Conservation (phyloP, 306 rosid genomes). For the Medicago truncatula region DNA sequence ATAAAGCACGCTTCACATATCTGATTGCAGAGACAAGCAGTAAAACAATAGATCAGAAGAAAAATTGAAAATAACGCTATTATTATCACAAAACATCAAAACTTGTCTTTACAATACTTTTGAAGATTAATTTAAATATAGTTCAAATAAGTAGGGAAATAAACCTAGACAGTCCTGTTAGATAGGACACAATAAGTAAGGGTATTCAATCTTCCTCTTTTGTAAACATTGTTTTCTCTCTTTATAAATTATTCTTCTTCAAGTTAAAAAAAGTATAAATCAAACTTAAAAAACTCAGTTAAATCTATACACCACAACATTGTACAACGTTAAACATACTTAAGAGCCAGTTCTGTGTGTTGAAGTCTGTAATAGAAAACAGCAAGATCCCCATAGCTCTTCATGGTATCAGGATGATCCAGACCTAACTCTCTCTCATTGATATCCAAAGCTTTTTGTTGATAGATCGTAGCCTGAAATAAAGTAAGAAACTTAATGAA, state of each 20-base stretch:
- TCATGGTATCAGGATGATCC: slow-evolving; percentile 99
- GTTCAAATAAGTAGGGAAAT: slow-evolving; percentile 5
- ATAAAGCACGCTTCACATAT: slow-evolving; percentile 97
- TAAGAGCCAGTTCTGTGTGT: slow-evolving; percentile 96
- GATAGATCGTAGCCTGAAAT: slow-evolving; percentile 94
- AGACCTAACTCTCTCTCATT: slow-evolving; percentile 97
- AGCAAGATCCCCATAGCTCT: slow-evolving; percentile 99
- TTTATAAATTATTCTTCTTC: slow-evolving; percentile 18
- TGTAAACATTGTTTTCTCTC: slow-evolving; percentile 28
- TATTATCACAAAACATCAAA: slow-evolving; percentile 1
- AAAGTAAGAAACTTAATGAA: slow-evolving; percentile 38
- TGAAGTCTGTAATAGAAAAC: slow-evolving; percentile 99
- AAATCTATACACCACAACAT: slow-evolving; percentile 29
- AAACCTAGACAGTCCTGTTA: not conserved
- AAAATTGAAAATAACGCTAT: slow-evolving; percentile 14
- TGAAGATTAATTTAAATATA: slow-evolving; percentile 5
- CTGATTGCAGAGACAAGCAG: slow-evolving; percentile 50
- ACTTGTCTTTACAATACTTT: not conserved
- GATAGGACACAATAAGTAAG: slow-evolving; percentile 2
- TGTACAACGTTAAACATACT: slow-evolving; percentile 63
- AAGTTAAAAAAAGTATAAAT: not conserved
- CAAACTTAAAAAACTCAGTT: slow-evolving; percentile 14
- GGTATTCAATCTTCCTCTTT: slow-evolving; percentile 12
- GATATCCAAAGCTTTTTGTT: slow-evolving; percentile 97
- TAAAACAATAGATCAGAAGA: slow-evolving; percentile 35